Conservation (phyloP, 2,329 filamentous ascomycete genomes). For the Arachnomyces sp. region DNA sequence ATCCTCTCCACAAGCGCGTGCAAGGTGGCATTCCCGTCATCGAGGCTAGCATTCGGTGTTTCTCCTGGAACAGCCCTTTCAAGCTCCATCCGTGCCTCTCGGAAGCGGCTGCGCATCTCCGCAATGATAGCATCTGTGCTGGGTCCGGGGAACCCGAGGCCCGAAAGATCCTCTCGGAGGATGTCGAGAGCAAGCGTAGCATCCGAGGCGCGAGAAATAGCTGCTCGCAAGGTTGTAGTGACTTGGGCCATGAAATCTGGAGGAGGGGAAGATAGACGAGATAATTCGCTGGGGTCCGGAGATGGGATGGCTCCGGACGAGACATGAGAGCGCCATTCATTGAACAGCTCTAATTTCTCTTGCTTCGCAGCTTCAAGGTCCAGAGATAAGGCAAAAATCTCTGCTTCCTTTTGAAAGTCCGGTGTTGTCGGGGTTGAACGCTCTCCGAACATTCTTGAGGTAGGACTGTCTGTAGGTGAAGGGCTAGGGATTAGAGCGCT, state of each 20-base stretch:
- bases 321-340: slow-evolving; percentile 29
- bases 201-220: slow-evolving; percentile 31
- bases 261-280: slow-evolving; percentile 28
- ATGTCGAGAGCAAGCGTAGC: slow-evolving; percentile 29
- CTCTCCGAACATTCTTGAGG: slow-evolving; percentile 10
- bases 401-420: slow-evolving; percentile 14
- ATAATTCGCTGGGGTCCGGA: slow-evolving; percentile 11
- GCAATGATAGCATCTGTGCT: slow-evolving; percentile 25
- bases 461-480: slow-evolving; percentile 10
- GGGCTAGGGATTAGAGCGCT: slow-evolving; percentile 14
- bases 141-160: slow-evolving; percentile 32
- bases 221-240: slow-evolving; percentile 27
- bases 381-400: slow-evolving; percentile 23
- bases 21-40: slow-evolving; percentile 33
- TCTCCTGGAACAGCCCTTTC: slow-evolving; percentile 39
- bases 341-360: slow-evolving; percentile 34
- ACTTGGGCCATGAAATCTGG: slow-evolving; percentile 32
- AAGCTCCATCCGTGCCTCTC: slow-evolving; percentile 36
- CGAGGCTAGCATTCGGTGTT: slow-evolving; percentile 28
- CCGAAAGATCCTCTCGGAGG: slow-evolving; percentile 28
- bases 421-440: slow-evolving; percentile 14
- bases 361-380: slow-evolving; percentile 33
- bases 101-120: slow-evolving; percentile 33
- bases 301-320: slow-evolving; percentile 15
- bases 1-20: slow-evolving; percentile 34